phyloP scores from a whole-genome alignment of 371 early-diverging fungal species.

The Mucor racemosus region DNA sequence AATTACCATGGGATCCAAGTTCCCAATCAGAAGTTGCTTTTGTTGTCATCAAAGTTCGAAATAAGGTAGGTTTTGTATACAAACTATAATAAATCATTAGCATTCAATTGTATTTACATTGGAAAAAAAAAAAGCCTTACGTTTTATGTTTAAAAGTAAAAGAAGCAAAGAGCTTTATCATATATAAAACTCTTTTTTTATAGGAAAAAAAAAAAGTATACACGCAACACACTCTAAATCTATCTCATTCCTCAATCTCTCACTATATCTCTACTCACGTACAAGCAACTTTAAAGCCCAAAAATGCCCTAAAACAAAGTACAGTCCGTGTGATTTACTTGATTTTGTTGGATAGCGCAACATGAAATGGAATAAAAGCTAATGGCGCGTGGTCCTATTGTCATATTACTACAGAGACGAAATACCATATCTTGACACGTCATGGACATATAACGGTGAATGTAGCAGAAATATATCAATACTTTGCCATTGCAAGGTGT shows the following conservation, averaged over 20 bases:
- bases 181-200: slow-evolving; percentile 6
- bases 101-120: no score
- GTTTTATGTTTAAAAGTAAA: slow-evolving; percentile 6
- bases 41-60: slow-evolving; percentile 7
- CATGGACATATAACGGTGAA: no score
- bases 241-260: neutral
- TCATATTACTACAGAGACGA: neutral
- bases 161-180: slow-evolving; percentile 17
- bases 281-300: neutral
- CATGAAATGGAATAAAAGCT: neutral
- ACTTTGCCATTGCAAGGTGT: no score
- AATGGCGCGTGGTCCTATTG: neutral
- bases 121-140: neutral
- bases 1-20: slow-evolving; percentile 33
- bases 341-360: neutral
- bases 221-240: neutral
- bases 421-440: no score
- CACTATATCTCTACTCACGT: neutral
- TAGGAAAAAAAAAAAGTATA: neutral
- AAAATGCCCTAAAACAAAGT: neutral
- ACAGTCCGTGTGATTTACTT: neutral
- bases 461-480: no score
- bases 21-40: slow-evolving; percentile 38
- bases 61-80: slow-evolving; percentile 1
- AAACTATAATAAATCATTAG: no score